phyloP scores from a whole-genome alignment of 2,329 filamentous ascomycete species.

The Cordyceps cicadae region DNA sequence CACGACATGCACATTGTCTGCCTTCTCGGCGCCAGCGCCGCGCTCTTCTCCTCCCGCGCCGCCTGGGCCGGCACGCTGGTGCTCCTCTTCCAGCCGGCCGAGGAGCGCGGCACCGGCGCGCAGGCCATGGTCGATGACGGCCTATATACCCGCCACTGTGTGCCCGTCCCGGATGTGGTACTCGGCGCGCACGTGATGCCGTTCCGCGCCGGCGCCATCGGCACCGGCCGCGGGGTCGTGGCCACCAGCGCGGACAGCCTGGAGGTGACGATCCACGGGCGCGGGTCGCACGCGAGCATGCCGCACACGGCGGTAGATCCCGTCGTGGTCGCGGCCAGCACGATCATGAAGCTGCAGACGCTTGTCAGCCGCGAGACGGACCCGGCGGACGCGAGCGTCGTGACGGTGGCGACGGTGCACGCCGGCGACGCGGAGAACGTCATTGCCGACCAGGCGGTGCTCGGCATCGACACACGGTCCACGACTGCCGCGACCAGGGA shows the following conservation, averaged over 20 bases:
- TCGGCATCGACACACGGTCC: slow-evolving; percentile 34
- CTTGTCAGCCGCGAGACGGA: slow-evolving; percentile 24
- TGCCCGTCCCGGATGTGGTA: slow-evolving; percentile 26
- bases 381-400: slow-evolving; percentile 31
- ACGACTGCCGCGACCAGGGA: slow-evolving; percentile 24
- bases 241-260: slow-evolving; percentile 20
- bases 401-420: slow-evolving; percentile 36
- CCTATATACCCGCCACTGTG: slow-evolving; percentile 20
- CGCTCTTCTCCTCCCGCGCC: slow-evolving; percentile 35
- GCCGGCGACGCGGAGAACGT: slow-evolving; percentile 36
- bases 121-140: slow-evolving; percentile 31
- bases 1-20: slow-evolving; percentile 58
- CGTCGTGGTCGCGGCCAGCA: slow-evolving; percentile 32
- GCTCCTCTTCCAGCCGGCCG: slow-evolving; percentile 58
- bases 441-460: slow-evolving; percentile 32
- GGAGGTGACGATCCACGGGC: slow-evolving; percentile 26
- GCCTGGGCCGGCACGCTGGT: slow-evolving; percentile 56
- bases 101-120: slow-evolving; percentile 56
- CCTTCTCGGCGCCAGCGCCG: slow-evolving; percentile 46
- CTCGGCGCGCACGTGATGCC: slow-evolving; percentile 30
- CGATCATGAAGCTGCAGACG: slow-evolving; percentile 29
- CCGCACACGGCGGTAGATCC: slow-evolving; percentile 40
- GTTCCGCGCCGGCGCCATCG: slow-evolving; percentile 24
- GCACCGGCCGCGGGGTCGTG: slow-evolving; percentile 19
- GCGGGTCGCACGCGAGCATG: slow-evolving; percentile 32